These are phyloP conservation scores for Fennellomyces sp. DNA, from an alignment of 371 early-diverging fungal genomes.

Conservation along the genomic window DNA sequence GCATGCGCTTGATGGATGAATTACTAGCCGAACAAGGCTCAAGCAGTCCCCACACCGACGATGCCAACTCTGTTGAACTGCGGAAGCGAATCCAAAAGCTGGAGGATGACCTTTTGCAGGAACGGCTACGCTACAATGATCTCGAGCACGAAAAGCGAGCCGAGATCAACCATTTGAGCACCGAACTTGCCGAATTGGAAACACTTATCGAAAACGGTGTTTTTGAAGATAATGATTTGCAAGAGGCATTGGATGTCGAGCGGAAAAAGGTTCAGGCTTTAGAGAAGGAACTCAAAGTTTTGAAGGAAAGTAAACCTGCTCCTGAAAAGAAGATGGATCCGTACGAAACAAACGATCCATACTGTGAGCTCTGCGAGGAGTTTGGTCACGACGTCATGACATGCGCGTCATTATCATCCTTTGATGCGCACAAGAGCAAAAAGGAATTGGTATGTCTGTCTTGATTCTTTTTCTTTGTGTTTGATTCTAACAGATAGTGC, in stretches of 20 bases:
- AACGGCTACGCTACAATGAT: constrained; percentile 51
- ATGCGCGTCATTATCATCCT: constrained; percentile 30
- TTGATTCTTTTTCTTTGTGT: neutral
- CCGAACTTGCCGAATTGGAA: constrained; percentile 72
- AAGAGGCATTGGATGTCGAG: constrained; percentile 56
- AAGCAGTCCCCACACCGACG: neutral
- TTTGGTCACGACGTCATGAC: constrained; percentile 59
- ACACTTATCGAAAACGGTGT: constrained; percentile 73
- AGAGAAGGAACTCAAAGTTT: constrained; percentile 8
- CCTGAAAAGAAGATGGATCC: no score
- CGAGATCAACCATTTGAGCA: constrained; percentile 61
- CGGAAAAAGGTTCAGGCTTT: constrained; percentile 16
- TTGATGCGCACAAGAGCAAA: neutral
- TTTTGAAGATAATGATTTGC: constrained; percentile 71
- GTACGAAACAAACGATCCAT: constrained; percentile 14
- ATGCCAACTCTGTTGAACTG: constrained; percentile 5
- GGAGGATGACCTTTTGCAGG: constrained; percentile 46
- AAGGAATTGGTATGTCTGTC: neutral
- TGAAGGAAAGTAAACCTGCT: neutral
- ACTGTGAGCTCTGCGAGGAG: constrained; percentile 66
- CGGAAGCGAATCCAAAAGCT: constrained; percentile 48
- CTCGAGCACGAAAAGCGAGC: constrained; percentile 51
- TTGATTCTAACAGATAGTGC: neutral
- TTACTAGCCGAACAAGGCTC: constrained; percentile 37
- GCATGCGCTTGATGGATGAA: constrained; percentile 75